phyloP scores from a whole-genome alignment of 2,329 filamentous ascomycete species.

The Penicillium sp. region DNA sequence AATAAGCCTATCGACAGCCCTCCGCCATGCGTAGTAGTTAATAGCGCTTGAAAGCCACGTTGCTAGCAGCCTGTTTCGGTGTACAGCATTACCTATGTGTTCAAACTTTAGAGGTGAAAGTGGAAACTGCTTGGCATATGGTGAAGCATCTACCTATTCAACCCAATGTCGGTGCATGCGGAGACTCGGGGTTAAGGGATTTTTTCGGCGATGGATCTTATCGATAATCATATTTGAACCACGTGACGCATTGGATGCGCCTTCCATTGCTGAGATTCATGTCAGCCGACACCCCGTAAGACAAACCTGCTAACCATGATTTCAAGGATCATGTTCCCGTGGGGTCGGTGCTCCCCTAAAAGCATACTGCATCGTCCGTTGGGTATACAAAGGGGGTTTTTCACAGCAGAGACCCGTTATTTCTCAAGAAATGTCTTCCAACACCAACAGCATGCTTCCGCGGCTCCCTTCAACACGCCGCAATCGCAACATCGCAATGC shows the following conservation, averaged over 20 bases:
- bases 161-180: too few species aligned
- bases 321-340: conserved; percentile 22
- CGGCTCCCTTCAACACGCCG: conserved; percentile 30
- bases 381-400: conserved; percentile 12
- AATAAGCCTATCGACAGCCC: too few species aligned
- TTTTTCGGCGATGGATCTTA: conserved; percentile 4
- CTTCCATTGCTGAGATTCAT: conserved; percentile 5
- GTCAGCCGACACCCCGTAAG: conserved; percentile 13
- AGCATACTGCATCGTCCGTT: conserved; percentile 10
- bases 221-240: conserved; percentile 13
- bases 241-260: conserved; percentile 12
- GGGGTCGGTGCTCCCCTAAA: conserved; percentile 18
- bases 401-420: conserved; percentile 23
- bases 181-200: too few species aligned
- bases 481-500: conserved; percentile 45
- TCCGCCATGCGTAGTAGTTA: too few species aligned
- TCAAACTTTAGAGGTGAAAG: background rate
- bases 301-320: conserved; percentile 23
- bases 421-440: conserved; percentile 30
- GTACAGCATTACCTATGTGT: background rate
- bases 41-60: too few species aligned
- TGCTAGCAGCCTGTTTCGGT: too few species aligned
- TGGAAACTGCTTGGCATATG: too few species aligned
- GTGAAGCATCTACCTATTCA: too few species aligned
- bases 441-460: conserved; percentile 22